Base-by-base conservation (phyloP, 2,329 filamentous ascomycete species). In the Fusarium succisae region DNA sequence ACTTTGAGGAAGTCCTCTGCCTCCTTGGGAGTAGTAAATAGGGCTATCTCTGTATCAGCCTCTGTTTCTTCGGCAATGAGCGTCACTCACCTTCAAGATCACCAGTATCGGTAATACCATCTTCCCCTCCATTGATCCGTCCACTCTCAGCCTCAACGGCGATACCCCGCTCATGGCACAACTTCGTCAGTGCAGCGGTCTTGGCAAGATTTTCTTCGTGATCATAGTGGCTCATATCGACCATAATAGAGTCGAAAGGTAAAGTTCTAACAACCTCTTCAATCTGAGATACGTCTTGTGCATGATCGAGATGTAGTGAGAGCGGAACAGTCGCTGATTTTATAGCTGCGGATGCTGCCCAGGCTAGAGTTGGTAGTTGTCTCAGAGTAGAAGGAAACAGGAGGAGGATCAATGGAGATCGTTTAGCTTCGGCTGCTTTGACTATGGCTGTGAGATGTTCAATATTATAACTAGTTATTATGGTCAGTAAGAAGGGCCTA, bases 1-100 rank as follows among this genome's bases (percentile, higher is more conserved):
- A 91, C 92, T 5, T 85, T 87, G 8, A 93, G 87, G 76, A 95
- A 94, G 76, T 93, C 90, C 71, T 90, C 87, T 13, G 91, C 91
- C 81, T 94, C 89, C 70, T 92, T 91, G 0, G 89, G 87, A 1
- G 91, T 93, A 0, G 92, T 94, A 70, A 94, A 63, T 3, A 69
- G 48, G 7, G 66, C 66, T 74, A 3, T 9, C 0, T 1, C 24
- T 37, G 1, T 37, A 37, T 37, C 1, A 37, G 17, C 35, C 15
- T 37, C 35, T 37, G 35, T 18, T 37, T 37, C 35, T 37, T 37
- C 35, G 35, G 5, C 35, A 37, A 18, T 20, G n/a, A 22, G 6
- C 1, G 4, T 14, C 20, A 13, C 18, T 81, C 53, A 76, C 87
- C 80, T 84, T 86, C 75, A 63, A 84, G 63, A 81, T 88, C 81